Conservation (phyloP, 176 grass and related monocot genomes). For the sorghum (Sorghum bicolor) region Sorghum_bicolor_NCBIv3 NC_012871.2:69393001-69393500, state of each 20-base stretch:
- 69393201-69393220: background rate
- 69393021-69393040: constrained; percentile 68
- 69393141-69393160: constrained; percentile 25
- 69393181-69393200: background rate
- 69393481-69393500: background rate
- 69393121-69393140: constrained; percentile 92
- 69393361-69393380: background rate
- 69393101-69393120: constrained; percentile 75
- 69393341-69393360: background rate
- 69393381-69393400: background rate
- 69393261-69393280: background rate
- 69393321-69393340: background rate
- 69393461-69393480: background rate
- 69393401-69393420: background rate
- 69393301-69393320: background rate
- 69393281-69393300: background rate
- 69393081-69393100: constrained; percentile 77
- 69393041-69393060: constrained; percentile 50
- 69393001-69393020: constrained; percentile 53
- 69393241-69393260: background rate
- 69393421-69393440: background rate
- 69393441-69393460: background rate
- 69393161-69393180: background rate
- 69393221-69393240: background rate
- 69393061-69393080: constrained; percentile 75